These are phyloP conservation scores for Parathielavia hyrcaniae DNA, from an alignment of 495 filamentous ascomycete genomes.

Conservation along the genomic window DNA sequence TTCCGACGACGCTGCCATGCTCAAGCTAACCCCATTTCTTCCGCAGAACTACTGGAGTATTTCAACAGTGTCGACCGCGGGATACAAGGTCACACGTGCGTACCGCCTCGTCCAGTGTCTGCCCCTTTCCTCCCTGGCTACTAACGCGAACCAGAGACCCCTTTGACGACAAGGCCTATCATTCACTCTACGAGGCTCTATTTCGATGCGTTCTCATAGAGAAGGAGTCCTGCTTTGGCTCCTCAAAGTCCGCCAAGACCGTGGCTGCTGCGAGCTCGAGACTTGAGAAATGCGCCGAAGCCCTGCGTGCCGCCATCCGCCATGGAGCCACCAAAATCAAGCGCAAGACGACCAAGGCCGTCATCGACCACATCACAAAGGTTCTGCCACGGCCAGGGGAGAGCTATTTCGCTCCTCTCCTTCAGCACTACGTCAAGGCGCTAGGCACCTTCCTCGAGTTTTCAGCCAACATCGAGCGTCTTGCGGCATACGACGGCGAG, in stretches of 20 bases:
- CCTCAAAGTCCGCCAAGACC: constrained; percentile 45
- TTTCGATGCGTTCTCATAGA: constrained; percentile 65
- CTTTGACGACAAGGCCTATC: constrained; percentile 66
- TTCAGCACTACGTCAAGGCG: constrained; percentile 71
- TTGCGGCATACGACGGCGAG: constrained; percentile 45
- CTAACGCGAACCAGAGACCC: constrained; percentile 23
- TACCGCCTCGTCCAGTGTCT: not conserved
- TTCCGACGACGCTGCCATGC: no score
- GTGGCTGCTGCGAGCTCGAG: constrained; percentile 47
- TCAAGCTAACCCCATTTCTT: constrained; percentile 50
- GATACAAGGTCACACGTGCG: constrained; percentile 19
- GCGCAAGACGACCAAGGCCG: constrained; percentile 65
- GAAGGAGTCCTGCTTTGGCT: constrained; percentile 53
- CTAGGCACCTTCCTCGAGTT: constrained; percentile 63
- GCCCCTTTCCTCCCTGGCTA: not conserved
- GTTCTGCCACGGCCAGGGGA: constrained; percentile 57
- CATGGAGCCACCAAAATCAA: constrained; percentile 61
- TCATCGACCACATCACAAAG: constrained; percentile 77
- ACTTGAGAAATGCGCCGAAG: constrained; percentile 63
- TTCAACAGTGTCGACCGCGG: constrained; percentile 24
- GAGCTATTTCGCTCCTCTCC: constrained; percentile 63
- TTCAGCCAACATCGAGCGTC: constrained; percentile 70
- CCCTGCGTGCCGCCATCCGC: constrained; percentile 63
- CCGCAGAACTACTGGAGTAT: constrained; percentile 35
- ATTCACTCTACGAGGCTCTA: constrained; percentile 73